A percentile compares a stretch with the other conserved stretches of the same genome.
Evolutionary conservation across 176 grass and related monocot genomes (phyloP).

Genomic region (Cenchrus fungigraminus): DNA sequence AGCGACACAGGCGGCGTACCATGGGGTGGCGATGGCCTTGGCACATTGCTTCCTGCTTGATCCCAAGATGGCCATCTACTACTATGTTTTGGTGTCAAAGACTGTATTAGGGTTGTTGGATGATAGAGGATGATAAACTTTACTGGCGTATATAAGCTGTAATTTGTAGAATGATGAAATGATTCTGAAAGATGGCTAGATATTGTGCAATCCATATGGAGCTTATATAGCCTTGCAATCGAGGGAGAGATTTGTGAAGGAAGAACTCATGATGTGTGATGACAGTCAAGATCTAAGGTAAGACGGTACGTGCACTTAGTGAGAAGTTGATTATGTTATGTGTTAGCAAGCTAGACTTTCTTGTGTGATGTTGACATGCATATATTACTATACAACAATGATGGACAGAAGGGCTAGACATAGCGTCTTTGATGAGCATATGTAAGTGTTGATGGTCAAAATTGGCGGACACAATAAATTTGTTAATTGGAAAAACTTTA

Average conservation of each 20-base stretch:
- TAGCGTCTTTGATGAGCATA: too few species aligned
- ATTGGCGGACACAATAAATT: too few species aligned
- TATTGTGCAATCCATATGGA: background rate
- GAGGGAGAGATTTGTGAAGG: background rate
- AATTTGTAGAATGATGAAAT: background rate
- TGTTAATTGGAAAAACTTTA: too few species aligned
- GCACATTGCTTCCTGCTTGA: slow-evolving; percentile 34
- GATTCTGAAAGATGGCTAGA: background rate
- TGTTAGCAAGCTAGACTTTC: background rate
- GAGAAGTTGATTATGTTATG: background rate
- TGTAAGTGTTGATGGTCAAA: too few species aligned
- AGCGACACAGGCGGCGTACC: slow-evolving; percentile 9
- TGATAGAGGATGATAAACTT: background rate
- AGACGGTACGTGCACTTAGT: slow-evolving; percentile 14
- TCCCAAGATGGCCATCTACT: slow-evolving; percentile 10
- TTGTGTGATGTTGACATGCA: background rate
- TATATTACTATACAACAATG: background rate
- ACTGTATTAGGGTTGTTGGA: background rate
- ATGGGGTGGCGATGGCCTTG: background rate
- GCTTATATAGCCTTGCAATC: slow-evolving; percentile 20
- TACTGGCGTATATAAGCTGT: background rate
- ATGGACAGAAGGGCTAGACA: too few species aligned
- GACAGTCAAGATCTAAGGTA: background rate
- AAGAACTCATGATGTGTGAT: background rate
- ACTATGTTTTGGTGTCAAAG: background rate